Evolutionary conservation across 106 monocot species (phyloP), one percentile per base, ranked within the genome.

Genomic region (Apostasia ramifera): DNA sequence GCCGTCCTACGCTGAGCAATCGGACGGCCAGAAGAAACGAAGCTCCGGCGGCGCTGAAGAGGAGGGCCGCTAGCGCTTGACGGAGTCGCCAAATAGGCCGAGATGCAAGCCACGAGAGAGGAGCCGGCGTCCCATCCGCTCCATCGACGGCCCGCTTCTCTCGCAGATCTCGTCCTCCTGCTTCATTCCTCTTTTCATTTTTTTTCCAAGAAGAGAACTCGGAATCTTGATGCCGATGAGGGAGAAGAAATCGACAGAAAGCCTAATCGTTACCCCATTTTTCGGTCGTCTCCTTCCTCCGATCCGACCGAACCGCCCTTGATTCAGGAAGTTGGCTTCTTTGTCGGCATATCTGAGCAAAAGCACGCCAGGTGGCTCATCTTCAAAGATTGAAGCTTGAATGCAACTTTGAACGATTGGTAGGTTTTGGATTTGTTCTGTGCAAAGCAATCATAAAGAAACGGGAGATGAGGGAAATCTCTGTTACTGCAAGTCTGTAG

Each of bases 71-170:
- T 1, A n/a, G 66, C 50, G 9, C 14, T 63, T 64, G 64, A 64
- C 47, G 64, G 64, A 64, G 64, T 64, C 12, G 7, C 43, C 46
- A 2, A 46, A 37, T 10, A 51, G 5, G 66, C 45, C 39, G 38
- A 37, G 66, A 51, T 51, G 66, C 26, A 26, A 26, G 26, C 26
- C 26, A 26, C 26, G 26, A 26, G 57, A 55, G 41, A 69, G 5
- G 42, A 8, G 9, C 51, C 51, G 26, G 51, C 66, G 12, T 15
- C 26, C 26, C 26, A 26, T 26, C 26, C 57, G 13, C 70, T 6
- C 61, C 71, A 60, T 40, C 40, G 49, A 50, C 47, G 8, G 8
- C 60, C 71, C 62, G 62, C 50, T 62, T 53, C 72, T 15, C 14
- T 53, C 72, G 57, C 45, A 6, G 46, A 42, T 59, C 54, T 5